Evolutionary conservation across 768 basidiomycete species (phyloP), one percentile per base, ranked within the genome.

Genomic region (Auriscalpium vulgare): DNA sequence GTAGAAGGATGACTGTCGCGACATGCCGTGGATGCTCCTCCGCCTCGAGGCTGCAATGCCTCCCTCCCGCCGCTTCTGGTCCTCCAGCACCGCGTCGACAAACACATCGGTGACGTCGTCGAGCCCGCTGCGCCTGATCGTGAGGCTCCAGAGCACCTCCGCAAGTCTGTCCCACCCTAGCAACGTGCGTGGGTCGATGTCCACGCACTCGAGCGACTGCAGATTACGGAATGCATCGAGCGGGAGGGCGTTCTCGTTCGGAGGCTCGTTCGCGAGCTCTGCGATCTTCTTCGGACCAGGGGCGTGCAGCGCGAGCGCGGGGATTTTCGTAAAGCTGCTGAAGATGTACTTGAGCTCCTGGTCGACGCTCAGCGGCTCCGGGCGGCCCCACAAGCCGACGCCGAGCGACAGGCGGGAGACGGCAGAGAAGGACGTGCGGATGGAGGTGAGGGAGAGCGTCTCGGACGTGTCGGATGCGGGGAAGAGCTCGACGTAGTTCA

Each of bases 311-410:
- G 76, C 72, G 40, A 95, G 75, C 1, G 91, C 86, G 14, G 93
- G 93, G 0, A 97, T 74, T 71, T 89, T 92, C 46, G 91, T 97
- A 74, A 95, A 91, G 66, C 85, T 81, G 67, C 91, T 91, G 73
- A 84, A 95, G 59, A 95, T 78, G 69, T 85, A 91, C 67, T 84
- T 92, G 68, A 95, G 83, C 64, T 92, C 88, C 2, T 74, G 66
- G 54, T 93, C 87, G 61, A 88, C 70, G 57, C 66, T 78, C 10
- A 78, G 80, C 38, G 79, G 80, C 55, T 83, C 78, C 6, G 78
- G 67, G 57, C 76, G 74, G 46, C 77, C 71, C 88, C 87, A 93
- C 88, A 88, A 91, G 51, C 81, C 76, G 5, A 71, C 74, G 35
- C 87, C 83, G 37, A 95, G 73, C 0, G 91, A 92, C 34, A 91